Evolutionary conservation across 768 basidiomycete genomes (phyloP).

Genomic region (Mycena venus): DNA sequence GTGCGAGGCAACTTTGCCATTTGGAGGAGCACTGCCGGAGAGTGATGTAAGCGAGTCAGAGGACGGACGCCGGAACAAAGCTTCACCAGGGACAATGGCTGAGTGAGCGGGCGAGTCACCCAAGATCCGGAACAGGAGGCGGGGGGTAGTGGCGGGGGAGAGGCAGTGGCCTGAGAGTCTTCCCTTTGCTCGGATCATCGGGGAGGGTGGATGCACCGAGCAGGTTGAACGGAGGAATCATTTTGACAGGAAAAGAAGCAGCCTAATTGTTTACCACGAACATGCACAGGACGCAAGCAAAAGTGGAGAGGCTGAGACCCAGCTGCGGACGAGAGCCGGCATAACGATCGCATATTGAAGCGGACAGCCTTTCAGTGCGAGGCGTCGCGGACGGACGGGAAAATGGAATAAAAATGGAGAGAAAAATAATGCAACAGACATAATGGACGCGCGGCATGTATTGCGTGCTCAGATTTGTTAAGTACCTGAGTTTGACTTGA

Average conservation of each 20-base stretch:
- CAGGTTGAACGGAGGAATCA: too few species aligned
- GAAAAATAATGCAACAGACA: neutral
- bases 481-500: too few species aligned
- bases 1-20: conserved; percentile 8
- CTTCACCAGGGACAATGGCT: conserved; percentile 6
- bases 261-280: neutral
- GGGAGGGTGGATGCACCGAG: too few species aligned
- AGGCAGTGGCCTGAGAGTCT: neutral
- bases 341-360: neutral
- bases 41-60: neutral
- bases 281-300: conserved; percentile 24
- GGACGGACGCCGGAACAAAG: neutral
- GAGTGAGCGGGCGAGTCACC: conserved; percentile 15
- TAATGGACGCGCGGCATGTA: neutral
- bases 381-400: neutral
- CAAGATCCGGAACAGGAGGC: conserved; percentile 1
- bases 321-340: conserved; percentile 28
- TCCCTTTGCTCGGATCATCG: conserved; percentile 3
- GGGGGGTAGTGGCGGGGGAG: neutral
- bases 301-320: neutral
- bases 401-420: neutral
- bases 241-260: neutral
- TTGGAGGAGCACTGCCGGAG: neutral
- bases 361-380: conserved; percentile 17
- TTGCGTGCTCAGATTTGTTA: neutral